A percentile compares a stretch with the other conserved stretches of the same genome.
Conservation (phyloP, 768 basidiomycete species). For the Boletales sp. region DNA sequence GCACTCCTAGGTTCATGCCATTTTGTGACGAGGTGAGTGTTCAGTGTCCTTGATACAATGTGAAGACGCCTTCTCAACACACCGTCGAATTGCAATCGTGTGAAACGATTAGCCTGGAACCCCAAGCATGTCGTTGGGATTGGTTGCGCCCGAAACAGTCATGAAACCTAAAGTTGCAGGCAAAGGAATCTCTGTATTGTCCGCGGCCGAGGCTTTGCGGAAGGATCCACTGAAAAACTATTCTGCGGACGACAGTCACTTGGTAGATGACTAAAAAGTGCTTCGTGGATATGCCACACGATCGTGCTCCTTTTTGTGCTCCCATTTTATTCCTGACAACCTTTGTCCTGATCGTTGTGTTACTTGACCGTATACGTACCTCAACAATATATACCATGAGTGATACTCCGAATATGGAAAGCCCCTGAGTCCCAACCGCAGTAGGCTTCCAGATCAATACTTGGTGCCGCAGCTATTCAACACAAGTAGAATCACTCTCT, state of each 20-base stretch:
- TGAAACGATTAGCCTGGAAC: slow-evolving; percentile 16
- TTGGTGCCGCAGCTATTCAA: background rate
- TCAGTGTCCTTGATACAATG: slow-evolving; percentile 2
- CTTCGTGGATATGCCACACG: background rate
- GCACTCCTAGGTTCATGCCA: slow-evolving; percentile 62
- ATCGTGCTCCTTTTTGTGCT: slow-evolving; percentile 8
- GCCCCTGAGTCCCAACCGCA: slow-evolving; percentile 17
- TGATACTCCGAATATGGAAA: slow-evolving; percentile 8
- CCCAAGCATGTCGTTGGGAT: slow-evolving; percentile 25
- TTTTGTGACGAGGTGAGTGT: slow-evolving; percentile 67
- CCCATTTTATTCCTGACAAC: slow-evolving; percentile 7
- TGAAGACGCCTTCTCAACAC: slow-evolving; percentile 7
- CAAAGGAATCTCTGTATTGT: slow-evolving; percentile 41
- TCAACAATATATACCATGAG: background rate
- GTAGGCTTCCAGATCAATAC: slow-evolving; percentile 7
- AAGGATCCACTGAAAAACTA: slow-evolving; percentile 84
- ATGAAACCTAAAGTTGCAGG: slow-evolving; percentile 60
- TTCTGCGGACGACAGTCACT: slow-evolving; percentile 20
- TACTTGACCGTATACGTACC: background rate
- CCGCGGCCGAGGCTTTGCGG: slow-evolving; percentile 75
- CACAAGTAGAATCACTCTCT: background rate
- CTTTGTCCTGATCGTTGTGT: background rate
- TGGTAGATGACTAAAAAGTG: slow-evolving; percentile 22
- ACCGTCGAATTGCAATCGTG: background rate
- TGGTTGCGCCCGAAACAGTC: slow-evolving; percentile 47